Conservation (phyloP, 148 eudicot species). For the Rhododendron simsii region DNA sequence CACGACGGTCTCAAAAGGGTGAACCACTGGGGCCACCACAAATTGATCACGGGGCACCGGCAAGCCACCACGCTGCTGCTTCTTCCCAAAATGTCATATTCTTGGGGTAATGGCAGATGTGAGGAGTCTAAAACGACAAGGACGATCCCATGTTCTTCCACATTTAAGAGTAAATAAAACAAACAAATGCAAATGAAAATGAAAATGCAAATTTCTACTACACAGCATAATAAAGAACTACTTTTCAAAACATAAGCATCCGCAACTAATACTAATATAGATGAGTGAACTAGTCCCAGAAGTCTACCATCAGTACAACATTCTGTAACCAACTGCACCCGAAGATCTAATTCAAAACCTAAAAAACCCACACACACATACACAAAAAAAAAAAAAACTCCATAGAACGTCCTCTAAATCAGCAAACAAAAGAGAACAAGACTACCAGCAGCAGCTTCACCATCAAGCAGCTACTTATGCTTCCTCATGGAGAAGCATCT, state of each 20-base stretch:
- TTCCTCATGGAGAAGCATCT: slow-evolving; percentile 58
- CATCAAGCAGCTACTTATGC: slow-evolving; percentile 40
- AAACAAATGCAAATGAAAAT: neutral
- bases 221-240: neutral
- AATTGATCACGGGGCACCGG: neutral
- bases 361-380: neutral
- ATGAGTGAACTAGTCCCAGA: neutral
- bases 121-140: neutral
- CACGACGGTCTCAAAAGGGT: neutral
- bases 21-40: neutral
- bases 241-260: neutral
- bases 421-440: neutral
- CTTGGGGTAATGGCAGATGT: neutral
- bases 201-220: neutral
- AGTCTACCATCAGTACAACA: neutral
- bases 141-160: neutral
- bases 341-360: neutral
- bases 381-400: neutral
- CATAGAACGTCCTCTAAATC: neutral
- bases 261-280: neutral
- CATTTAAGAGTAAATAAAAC: neutral
- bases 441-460: slow-evolving; percentile 20
- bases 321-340: neutral
- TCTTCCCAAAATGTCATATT: neutral
- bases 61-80: neutral